Conservation (phyloP, 192 early-diverging fungal genomes). For the Podila epicladia region DNA sequence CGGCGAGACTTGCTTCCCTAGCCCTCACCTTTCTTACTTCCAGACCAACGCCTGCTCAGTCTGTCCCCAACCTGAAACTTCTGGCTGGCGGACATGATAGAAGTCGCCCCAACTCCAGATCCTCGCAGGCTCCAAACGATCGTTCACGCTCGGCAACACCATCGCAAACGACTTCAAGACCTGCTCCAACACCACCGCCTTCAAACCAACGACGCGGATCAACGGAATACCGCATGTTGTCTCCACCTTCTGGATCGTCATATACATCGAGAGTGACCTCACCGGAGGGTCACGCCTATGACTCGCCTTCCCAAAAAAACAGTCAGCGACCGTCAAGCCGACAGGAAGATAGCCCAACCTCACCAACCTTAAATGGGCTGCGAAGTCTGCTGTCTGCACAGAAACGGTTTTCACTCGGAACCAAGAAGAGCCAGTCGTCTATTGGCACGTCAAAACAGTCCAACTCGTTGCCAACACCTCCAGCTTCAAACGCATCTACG, state of each 20-base stretch:
- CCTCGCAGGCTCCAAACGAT: constrained; percentile 28
- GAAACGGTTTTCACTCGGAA: constrained; percentile 26
- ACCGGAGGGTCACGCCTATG: constrained; percentile 2
- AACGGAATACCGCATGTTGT: constrained; percentile 7
- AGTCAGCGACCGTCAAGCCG: constrained; percentile 25
- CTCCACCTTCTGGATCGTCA: neutral
- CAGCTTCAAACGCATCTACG: constrained; percentile 23
- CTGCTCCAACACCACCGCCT: constrained; percentile 26
- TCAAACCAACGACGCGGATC: constrained; percentile 11
- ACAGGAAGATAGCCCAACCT: constrained; percentile 24
- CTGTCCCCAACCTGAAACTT: constrained; percentile 31
- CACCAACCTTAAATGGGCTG: constrained; percentile 26
- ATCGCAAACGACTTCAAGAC: constrained; percentile 19
- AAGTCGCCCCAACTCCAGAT: constrained; percentile 33
- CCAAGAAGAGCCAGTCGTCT: constrained; percentile 15
- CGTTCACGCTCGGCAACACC: constrained; percentile 39
- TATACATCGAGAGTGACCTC: constrained; percentile 15
- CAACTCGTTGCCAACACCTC: constrained; percentile 33
- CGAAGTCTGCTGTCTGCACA: constrained; percentile 26
- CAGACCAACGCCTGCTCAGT: constrained; percentile 26
- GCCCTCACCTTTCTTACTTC: constrained; percentile 40
- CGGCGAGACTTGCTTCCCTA: constrained; percentile 47
- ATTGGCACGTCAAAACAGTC: neutral
- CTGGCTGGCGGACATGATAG: constrained; percentile 19
- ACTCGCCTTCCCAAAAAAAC: neutral